These are phyloP conservation scores for Lodderomyces parapsilosis DNA, from an alignment of 1,139 yeast genomes.

Conservation along the genomic window DNA sequence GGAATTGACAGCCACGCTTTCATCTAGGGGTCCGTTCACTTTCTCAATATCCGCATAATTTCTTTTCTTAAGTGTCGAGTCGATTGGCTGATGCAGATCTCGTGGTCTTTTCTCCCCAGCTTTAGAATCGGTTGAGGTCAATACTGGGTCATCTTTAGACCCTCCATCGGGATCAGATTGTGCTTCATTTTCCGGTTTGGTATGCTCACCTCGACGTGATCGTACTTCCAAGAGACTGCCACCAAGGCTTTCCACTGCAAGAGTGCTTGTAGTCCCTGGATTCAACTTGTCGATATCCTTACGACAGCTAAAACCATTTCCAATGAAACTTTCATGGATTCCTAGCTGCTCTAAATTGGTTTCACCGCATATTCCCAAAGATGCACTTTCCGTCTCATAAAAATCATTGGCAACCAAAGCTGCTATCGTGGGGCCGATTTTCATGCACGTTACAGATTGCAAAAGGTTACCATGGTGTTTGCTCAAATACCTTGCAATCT, in stretches of 20 bases:
- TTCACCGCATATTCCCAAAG: background rate
- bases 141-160: background rate
- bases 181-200: background rate
- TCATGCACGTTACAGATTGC: slow-evolving; percentile 21
- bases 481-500: slow-evolving; percentile 51
- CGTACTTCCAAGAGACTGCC: background rate
- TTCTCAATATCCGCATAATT: background rate
- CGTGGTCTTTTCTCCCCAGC: background rate
- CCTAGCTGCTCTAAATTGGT: background rate
- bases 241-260: background rate
- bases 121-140: background rate
- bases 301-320: background rate
- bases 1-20: background rate
- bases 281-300: background rate
- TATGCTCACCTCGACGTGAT: background rate
- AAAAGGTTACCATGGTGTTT: slow-evolving; percentile 30
- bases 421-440: slow-evolving; percentile 32
- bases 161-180: background rate
- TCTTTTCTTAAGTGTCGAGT: background rate
- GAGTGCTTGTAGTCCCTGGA: background rate
- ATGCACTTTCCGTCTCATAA: slow-evolving; percentile 13
- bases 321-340: background rate
- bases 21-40: background rate
- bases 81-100: background rate
- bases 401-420: slow-evolving; percentile 28